Percentiles rank a stretch among this genome's conserved stretches.
phyloP scores from a whole-genome alignment of 2,329 filamentous ascomycete genomes.

The Cladosporium sp. region DNA sequence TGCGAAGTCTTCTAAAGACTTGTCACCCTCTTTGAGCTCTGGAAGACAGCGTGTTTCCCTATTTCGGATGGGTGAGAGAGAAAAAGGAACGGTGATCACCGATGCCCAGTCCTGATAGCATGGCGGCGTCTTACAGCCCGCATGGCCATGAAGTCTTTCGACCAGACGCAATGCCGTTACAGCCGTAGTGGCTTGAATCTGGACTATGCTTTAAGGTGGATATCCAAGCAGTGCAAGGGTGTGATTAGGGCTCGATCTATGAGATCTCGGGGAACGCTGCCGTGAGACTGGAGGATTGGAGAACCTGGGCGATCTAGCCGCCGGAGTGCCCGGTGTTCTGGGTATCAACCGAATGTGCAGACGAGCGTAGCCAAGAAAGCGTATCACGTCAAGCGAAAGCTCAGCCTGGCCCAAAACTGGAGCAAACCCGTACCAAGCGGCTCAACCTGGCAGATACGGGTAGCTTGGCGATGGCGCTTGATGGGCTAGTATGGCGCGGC shows the following conservation, averaged over 20 bases:
- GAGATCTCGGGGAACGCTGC: not conserved
- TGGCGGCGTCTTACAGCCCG: constrained; percentile 2
- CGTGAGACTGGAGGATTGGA: not conserved
- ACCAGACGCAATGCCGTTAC: not conserved
- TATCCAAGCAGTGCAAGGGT: not conserved
- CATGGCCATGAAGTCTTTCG: not conserved
- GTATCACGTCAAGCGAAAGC: no score
- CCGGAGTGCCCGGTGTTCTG: no score
- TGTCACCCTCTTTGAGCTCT: not conserved
- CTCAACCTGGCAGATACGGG: no score
- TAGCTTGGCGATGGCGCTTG: no score
- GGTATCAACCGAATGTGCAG: no score
- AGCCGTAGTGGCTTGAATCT: constrained; percentile 2
- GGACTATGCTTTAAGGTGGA: not conserved
- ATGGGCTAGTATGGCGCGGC: no score
- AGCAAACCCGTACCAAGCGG: no score
- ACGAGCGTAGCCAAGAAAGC: no score
- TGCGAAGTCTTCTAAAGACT: not conserved
- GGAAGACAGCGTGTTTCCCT: not conserved
- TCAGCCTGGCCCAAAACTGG: no score
- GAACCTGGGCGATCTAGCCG: no score
- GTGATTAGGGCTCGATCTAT: not conserved
- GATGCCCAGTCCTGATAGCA: not conserved
- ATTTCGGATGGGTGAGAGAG: no score
- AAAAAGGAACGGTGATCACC: not conserved